Conservation (phyloP, 495 filamentous ascomycete species). For the Ascodesmis nigricans region DNA sequence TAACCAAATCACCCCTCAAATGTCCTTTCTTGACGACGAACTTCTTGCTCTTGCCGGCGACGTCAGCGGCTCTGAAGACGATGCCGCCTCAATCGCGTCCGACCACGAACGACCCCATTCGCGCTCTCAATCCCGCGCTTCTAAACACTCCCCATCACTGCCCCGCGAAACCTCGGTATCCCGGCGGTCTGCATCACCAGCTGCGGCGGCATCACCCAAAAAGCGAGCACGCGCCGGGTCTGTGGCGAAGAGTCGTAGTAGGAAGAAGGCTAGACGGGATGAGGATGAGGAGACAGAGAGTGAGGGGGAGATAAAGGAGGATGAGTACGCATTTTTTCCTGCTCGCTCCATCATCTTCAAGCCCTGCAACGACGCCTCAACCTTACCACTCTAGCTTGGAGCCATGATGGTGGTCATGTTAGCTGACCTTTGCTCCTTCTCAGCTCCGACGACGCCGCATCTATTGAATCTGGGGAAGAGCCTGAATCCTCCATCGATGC, state of each 20-base stretch:
- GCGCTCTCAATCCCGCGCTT: no score
- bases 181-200: no score
- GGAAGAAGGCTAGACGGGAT: slow-evolving; percentile 23
- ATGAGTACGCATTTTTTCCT: slow-evolving; percentile 40
- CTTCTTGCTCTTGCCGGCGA: slow-evolving; percentile 67
- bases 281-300: slow-evolving; percentile 22
- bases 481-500: neutral
- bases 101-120: no score
- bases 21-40: slow-evolving; percentile 75
- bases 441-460: slow-evolving; percentile 2
- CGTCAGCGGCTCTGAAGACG: slow-evolving; percentile 39
- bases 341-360: neutral
- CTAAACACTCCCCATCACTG: slow-evolving; percentile 17
- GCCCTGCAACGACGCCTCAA: neutral
- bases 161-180: no score
- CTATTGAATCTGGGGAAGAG: no score
- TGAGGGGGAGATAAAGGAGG: slow-evolving; percentile 51
- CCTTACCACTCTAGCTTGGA: neutral
- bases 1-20: no score
- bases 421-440: no score
- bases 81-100: slow-evolving; percentile 22
- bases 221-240: slow-evolving; percentile 9
- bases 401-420: no score
- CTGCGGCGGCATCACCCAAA: slow-evolving; percentile 20
- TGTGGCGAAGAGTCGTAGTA: slow-evolving; percentile 28